phyloP scores from a whole-genome alignment of 2,329 filamentous ascomycete species.

The Nothophaeocryptopus gaeumannii region DNA sequence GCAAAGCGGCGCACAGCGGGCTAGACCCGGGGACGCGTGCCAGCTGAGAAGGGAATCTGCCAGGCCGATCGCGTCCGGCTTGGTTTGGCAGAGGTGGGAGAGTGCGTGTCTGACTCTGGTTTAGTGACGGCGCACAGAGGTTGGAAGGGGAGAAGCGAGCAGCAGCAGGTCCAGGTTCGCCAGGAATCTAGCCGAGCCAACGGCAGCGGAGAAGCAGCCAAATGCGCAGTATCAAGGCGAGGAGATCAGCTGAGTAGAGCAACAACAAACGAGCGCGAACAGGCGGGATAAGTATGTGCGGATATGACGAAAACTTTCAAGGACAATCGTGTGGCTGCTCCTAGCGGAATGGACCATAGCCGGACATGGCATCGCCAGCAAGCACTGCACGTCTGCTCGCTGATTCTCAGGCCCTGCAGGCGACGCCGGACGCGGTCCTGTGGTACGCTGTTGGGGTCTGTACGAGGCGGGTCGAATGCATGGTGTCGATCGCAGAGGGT shows the following conservation, averaged over 20 bases:
- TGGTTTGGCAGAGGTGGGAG: constrained; percentile 6
- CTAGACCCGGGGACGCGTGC: constrained; percentile 11
- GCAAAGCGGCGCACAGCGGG: constrained; percentile 13
- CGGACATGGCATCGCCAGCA: constrained; percentile 13
- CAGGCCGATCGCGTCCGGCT: constrained; percentile 12
- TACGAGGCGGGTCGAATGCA: constrained; percentile 19
- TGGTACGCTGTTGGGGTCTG: constrained; percentile 12
- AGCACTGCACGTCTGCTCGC: not conserved
- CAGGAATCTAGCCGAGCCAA: constrained; percentile 9
- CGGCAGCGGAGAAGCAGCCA: constrained; percentile 14
- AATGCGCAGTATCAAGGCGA: not conserved
- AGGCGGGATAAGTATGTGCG: constrained; percentile 10
- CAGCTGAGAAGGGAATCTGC: constrained; percentile 20
- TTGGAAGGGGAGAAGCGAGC: constrained; percentile 5
- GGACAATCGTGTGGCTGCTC: constrained; percentile 15
- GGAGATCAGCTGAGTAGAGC: constrained; percentile 16
- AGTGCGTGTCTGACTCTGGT: no score
- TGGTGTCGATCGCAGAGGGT: constrained; percentile 14
- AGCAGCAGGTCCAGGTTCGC: constrained; percentile 5
- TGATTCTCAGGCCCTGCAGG: constrained; percentile 15
- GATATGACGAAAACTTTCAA: constrained; percentile 19
- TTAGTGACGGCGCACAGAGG: constrained; percentile 1
- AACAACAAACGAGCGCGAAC: constrained; percentile 7
- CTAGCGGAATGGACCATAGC: not conserved
- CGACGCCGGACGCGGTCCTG: constrained; percentile 1